phyloP scores from a whole-genome alignment of 495 filamentous ascomycete genomes.

The Poronia punctata region DNA sequence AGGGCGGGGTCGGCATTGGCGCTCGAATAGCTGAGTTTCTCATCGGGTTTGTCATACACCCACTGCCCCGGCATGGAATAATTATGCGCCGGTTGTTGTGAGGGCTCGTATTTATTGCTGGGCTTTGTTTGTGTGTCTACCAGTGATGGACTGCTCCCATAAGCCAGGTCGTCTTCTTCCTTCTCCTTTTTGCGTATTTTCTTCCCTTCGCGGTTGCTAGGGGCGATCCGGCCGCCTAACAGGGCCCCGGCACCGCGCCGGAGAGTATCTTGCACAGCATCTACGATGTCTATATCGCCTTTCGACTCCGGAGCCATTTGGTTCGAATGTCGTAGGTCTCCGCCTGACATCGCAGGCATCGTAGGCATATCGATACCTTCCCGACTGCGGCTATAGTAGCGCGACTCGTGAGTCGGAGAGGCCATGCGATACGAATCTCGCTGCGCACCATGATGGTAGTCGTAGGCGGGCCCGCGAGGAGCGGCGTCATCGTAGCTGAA shows the following conservation, averaged over 20 bases:
- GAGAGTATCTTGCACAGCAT: constrained; percentile 20
- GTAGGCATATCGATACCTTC: constrained; percentile 18
- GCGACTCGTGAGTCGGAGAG: constrained; percentile 22
- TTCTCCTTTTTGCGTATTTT: constrained; percentile 27
- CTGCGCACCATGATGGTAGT: constrained; percentile 15
- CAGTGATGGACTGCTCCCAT: constrained; percentile 26
- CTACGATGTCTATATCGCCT: constrained; percentile 36
- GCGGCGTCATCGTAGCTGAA: constrained; percentile 25
- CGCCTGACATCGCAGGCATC: constrained; percentile 11
- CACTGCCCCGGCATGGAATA: constrained; percentile 46
- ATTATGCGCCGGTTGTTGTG: constrained; percentile 7
- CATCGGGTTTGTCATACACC: constrained; percentile 41
- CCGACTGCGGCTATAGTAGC: constrained; percentile 21
- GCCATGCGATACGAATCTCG: constrained; percentile 36
- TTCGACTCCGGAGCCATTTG: constrained; percentile 28
- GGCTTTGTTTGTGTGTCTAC: constrained; percentile 16
- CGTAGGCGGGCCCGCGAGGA: constrained; percentile 22
- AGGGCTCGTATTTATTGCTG: constrained; percentile 16
- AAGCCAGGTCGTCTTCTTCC: constrained; percentile 40
- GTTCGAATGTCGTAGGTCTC: constrained; percentile 18
- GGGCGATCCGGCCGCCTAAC: too few relatives aligned
- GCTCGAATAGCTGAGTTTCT: constrained; percentile 39
- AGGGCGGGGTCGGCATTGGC: constrained; percentile 16
- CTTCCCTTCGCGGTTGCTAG: constrained; percentile 17
- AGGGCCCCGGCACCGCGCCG: constrained; percentile 20